Conservation (phyloP, 331 rosid species). For the Cydonia oblonga region DNA sequence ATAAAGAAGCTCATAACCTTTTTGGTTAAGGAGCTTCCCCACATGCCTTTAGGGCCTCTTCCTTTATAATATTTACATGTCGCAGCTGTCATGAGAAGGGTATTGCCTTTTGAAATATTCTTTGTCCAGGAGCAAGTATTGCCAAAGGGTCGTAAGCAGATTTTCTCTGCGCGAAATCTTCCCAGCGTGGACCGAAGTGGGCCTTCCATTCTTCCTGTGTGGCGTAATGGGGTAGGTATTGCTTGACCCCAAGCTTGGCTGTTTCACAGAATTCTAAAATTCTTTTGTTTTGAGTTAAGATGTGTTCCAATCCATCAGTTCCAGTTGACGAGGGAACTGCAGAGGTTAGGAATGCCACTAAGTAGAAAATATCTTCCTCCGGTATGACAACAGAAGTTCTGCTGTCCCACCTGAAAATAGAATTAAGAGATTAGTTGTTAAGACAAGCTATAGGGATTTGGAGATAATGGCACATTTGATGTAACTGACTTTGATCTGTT, state of each 20-base stretch:
- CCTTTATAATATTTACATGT: constrained; percentile 1
- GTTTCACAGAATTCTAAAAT: constrained; percentile 71
- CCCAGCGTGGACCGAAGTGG: constrained; percentile 88
- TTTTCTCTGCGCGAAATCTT: constrained; percentile 57
- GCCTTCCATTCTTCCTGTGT: constrained; percentile 62
- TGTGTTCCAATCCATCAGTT: constrained; percentile 60
- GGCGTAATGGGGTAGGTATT: constrained; percentile 69
- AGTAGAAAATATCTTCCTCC: constrained; percentile 76
- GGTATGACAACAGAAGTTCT: constrained; percentile 69
- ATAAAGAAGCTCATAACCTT: neutral
- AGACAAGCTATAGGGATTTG: neutral
- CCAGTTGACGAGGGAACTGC: constrained; percentile 75
- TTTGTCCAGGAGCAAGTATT: constrained; percentile 83
- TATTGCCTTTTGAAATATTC: constrained; percentile 73
- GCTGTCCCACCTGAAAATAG: constrained; percentile 80
- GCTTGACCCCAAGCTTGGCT: constrained; percentile 64
- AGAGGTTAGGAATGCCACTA: constrained; percentile 80
- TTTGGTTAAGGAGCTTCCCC: constrained; percentile 17
- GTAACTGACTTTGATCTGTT: constrained; percentile 65
- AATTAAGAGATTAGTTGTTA: constrained; percentile 13
- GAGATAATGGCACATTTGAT: constrained; percentile 1
- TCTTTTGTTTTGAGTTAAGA: constrained; percentile 67
- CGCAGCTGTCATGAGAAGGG: constrained; percentile 34
- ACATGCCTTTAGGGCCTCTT: constrained; percentile 9
- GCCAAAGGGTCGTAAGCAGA: constrained; percentile 82